Conservation (phyloP, 2,329 filamentous ascomycete genomes). For the Aureobasidium subglaciale region DNA sequence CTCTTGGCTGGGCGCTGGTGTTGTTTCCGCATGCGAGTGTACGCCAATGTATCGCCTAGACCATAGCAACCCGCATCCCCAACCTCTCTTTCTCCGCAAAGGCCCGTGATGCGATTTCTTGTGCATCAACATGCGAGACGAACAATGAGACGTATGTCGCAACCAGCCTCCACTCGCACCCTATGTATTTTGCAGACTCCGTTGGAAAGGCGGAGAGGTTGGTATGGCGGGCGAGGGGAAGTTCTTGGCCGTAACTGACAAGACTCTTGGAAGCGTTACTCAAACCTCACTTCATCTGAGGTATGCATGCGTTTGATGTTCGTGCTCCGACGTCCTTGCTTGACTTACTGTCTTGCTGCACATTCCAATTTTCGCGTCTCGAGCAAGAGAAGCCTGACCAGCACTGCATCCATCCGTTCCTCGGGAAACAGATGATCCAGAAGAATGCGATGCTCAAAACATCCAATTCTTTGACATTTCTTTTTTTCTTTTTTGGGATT, state of each 20-base stretch:
- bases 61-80: neutral
- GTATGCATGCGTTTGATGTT: neutral
- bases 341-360: neutral
- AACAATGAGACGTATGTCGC: neutral
- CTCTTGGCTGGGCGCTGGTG: neutral
- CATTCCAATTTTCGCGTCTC: neutral
- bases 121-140: neutral
- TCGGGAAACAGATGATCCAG: neutral
- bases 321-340: neutral
- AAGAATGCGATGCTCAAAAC: too few relatives aligned
- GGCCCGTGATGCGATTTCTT: neutral
- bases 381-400: too few relatives aligned
- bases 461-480: too few relatives aligned
- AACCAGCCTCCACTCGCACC: neutral
- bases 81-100: constrained; percentile 1
- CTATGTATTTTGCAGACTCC: neutral
- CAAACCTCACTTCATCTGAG: neutral
- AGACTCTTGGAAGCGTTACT: neutral
- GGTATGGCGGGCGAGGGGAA: neutral
- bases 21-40: neutral
- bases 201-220: neutral
- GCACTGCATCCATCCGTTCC: too few relatives aligned
- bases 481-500: too few relatives aligned
- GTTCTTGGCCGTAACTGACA: constrained; percentile 5
- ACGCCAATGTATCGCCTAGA: constrained; percentile 3